Base-by-base conservation (phyloP, 148 eudicot genomes). In the Fagopyrum homotropicum region DNA sequence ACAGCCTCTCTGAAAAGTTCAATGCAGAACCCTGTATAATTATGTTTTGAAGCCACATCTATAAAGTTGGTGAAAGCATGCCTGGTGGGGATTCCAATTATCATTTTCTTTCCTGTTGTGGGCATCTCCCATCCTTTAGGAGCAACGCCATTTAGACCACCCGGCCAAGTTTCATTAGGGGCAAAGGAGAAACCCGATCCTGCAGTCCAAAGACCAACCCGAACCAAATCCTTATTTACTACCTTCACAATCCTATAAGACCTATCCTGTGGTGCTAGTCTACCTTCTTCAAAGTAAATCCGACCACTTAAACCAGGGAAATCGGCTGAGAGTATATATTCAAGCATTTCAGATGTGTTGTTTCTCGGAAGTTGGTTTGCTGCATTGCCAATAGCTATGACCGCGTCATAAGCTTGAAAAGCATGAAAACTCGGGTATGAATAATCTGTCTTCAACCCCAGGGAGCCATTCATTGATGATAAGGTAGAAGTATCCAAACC, bases 71-170 rank as follows among this genome's bases (percentile, higher is more conserved):
- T 77, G 47, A 84, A 85, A 4, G 70, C 22, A 44, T 83, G 66
- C 2, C 12, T 52, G 14, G 72, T 81, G 0, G 88, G 90, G 70
- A 87, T 78, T 45, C 82, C 90, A 66, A 87, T 81, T 71, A 30
- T 83, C 83, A 87, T 46, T 10, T 35, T 51, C 22, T 73, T 77
- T 19, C 72, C 22, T 6, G 50, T 30, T n/a, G 72, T 85, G 2
- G 87, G 88, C 90, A 87, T 87, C 26, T 72, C 77, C 90, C 90
- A 85, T 72, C 90, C 90, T 73, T 85, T 87, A 0, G 87, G 90
- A 1, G 56, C 9, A 16, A 26, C 51, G 29, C 80, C 55, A 3
- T 40, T 73, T 14, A 83, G 46, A 0, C 80, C 72, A 10, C 90
- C 88, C 4, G 90, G 90, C 90, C 90, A 87, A 51, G 63, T 78